Evolutionary conservation across 768 basidiomycete species (phyloP).

Genomic region (Trametes cubensis): DNA sequence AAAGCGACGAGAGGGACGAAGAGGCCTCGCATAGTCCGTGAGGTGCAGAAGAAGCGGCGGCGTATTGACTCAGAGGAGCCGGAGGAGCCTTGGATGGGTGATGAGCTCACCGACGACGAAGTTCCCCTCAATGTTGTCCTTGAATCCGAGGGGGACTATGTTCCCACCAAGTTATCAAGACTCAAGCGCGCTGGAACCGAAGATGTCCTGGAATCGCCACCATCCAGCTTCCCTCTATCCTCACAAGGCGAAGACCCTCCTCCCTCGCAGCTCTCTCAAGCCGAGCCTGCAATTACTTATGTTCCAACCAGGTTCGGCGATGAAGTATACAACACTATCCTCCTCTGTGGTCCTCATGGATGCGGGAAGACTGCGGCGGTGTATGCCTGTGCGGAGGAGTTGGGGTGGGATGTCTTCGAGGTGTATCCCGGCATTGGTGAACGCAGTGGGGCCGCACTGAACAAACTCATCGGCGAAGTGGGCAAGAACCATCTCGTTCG

Average conservation of each 20-base stretch:
- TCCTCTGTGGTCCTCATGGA: constrained; percentile 82
- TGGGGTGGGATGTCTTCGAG: constrained; percentile 96
- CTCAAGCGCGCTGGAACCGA: constrained; percentile 3
- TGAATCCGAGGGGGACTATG: constrained; percentile 22
- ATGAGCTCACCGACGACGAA: constrained; percentile 33
- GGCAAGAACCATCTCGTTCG: constrained; percentile 77
- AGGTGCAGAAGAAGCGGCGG: constrained; percentile 58
- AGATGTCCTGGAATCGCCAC: not conserved
- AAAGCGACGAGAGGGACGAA: constrained; percentile 47
- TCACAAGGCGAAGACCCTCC: constrained; percentile 6
- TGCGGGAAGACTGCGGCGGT: constrained; percentile 91
- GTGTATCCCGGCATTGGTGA: constrained; percentile 95
- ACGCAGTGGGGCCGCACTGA: constrained; percentile 77
- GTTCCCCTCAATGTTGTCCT: constrained; percentile 41
- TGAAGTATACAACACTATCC: constrained; percentile 80
- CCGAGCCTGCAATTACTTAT: constrained; percentile 15
- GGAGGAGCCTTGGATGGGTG: constrained; percentile 59
- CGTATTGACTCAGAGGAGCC: constrained; percentile 55
- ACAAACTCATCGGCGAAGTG: constrained; percentile 85
- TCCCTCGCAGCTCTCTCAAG: not conserved
- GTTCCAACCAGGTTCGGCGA: constrained; percentile 39
- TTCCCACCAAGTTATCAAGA: constrained; percentile 3
- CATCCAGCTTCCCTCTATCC: not conserved
- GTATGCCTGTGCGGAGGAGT: constrained; percentile 91
- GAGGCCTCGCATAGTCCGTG: constrained; percentile 60